phyloP scores from a whole-genome alignment of 768 basidiomycete species.

The Russula ochroleuca region DNA sequence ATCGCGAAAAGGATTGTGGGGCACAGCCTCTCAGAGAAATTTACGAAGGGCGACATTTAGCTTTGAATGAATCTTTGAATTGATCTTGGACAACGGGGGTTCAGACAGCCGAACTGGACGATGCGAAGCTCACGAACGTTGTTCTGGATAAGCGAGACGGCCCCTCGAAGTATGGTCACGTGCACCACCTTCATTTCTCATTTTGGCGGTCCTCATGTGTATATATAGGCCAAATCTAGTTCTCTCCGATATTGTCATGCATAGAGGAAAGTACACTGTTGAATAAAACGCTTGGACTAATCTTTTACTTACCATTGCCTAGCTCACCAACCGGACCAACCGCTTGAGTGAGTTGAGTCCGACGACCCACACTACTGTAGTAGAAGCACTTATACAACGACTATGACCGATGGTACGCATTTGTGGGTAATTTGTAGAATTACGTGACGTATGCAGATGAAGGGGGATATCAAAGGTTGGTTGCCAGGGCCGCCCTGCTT shows the following conservation, averaged over 20 bases:
- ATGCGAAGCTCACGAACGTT: slow-evolving; percentile 84
- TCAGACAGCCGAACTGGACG: slow-evolving; percentile 56
- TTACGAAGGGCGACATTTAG: slow-evolving; percentile 2
- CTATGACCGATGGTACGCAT: no score
- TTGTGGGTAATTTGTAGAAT: no score
- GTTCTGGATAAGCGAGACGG: slow-evolving; percentile 79
- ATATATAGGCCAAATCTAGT: slow-evolving; percentile 68
- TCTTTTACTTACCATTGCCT: no score
- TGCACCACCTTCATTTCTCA: not conserved
- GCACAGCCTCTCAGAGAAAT: not conserved
- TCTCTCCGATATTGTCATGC: slow-evolving; percentile 74
- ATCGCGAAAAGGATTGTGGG: slow-evolving; percentile 50
- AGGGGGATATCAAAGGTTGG: no score
- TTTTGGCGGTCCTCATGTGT: not conserved
- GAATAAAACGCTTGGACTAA: slow-evolving; percentile 72
- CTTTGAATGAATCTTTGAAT: slow-evolving; percentile 64
- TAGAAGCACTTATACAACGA: no score
- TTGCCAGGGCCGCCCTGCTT: no score
- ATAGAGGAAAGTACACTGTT: slow-evolving; percentile 79
- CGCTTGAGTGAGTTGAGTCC: no score
- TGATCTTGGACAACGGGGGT: slow-evolving; percentile 70
- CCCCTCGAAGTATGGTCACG: slow-evolving; percentile 58
- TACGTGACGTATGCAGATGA: no score
- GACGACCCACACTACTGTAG: not conserved
- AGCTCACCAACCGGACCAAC: no score